phyloP scores from a whole-genome alignment of 352 stramenopile genomes.

The Phytophthora podocarpi region DNA sequence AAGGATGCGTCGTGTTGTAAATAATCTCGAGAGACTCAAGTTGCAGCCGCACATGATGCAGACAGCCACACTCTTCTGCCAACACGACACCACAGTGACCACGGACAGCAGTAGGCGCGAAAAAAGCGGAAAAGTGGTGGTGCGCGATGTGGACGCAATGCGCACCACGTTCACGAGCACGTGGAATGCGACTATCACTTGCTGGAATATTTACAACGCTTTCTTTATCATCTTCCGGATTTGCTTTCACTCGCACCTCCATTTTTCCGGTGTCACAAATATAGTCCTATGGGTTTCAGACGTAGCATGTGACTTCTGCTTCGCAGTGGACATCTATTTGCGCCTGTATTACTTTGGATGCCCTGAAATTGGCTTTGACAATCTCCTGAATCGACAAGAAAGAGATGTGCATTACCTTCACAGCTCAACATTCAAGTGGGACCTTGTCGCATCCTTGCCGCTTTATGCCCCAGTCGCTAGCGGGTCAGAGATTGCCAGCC shows the following conservation, averaged over 20 bases:
- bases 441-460: conserved; percentile 63
- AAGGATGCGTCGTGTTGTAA: conserved; percentile 36
- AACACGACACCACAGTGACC: conserved; percentile 34
- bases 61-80: conserved; percentile 61
- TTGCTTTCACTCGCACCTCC: conserved; percentile 60
- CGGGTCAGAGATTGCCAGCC: conserved; percentile 32
- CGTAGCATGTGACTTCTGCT: conserved; percentile 58
- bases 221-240: conserved; percentile 75
- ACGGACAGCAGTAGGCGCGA: background rate
- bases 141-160: conserved; percentile 19
- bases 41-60: conserved; percentile 60
- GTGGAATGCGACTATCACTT: conserved; percentile 64
- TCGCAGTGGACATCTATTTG: conserved; percentile 67
- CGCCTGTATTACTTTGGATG: conserved; percentile 72
- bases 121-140: background rate
- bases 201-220: conserved; percentile 77
- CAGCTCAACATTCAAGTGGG: conserved; percentile 51
- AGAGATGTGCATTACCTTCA: conserved; percentile 42
- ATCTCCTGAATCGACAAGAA: conserved; percentile 46
- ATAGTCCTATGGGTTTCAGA: conserved; percentile 45
- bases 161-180: conserved; percentile 37
- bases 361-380: conserved; percentile 47
- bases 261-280: conserved; percentile 30
- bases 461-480: conserved; percentile 37
- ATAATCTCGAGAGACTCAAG: conserved; percentile 58